Percentiles rank a stretch among this genome's conserved stretches.
Conservation (phyloP, 164 flowering plant genomes). For the Akebia trifoliata region DNA sequence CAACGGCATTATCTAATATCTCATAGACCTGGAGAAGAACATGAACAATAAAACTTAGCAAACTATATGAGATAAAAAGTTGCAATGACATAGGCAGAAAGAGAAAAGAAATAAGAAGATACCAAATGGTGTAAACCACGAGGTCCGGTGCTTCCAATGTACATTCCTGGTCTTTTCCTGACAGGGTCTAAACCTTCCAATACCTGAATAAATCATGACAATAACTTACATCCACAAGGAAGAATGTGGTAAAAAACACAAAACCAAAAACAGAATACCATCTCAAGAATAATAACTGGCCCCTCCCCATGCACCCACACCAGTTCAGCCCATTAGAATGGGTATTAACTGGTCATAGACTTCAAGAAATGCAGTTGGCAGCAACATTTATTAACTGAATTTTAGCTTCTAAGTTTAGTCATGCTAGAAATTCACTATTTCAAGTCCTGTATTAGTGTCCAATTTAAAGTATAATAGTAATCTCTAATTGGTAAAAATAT, state of each 20-base stretch:
- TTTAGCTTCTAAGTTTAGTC: too few species aligned
- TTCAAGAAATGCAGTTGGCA: too few species aligned
- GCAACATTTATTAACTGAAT: too few species aligned
- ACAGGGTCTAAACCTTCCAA: conserved; percentile 96
- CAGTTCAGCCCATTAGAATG: too few species aligned
- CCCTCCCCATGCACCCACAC: too few species aligned
- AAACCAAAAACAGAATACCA: neutral
- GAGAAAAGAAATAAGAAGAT: conserved; percentile 9
- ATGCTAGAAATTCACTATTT: too few species aligned
- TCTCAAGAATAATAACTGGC: neutral
- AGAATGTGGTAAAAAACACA: neutral
- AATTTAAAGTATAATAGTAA: too few species aligned
- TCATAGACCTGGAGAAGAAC: conserved; percentile 72
- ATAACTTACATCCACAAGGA: neutral
- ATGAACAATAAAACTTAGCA: conserved; percentile 3
- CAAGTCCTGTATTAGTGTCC: too few species aligned
- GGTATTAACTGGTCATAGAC: too few species aligned
- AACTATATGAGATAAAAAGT: neutral
- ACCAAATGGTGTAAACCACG: conserved; percentile 99
- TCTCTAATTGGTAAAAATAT: too few species aligned
- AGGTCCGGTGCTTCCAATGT: conserved; percentile 93
- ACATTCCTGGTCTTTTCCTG: conserved; percentile 97
- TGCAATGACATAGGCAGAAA: neutral
- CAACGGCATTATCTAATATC: conserved; percentile 92
- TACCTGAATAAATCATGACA: conserved; percentile 42